Evolutionary conservation across 2,329 filamentous ascomycete species (phyloP).

Genomic region (Pseudogymnoascus sp.): DNA sequence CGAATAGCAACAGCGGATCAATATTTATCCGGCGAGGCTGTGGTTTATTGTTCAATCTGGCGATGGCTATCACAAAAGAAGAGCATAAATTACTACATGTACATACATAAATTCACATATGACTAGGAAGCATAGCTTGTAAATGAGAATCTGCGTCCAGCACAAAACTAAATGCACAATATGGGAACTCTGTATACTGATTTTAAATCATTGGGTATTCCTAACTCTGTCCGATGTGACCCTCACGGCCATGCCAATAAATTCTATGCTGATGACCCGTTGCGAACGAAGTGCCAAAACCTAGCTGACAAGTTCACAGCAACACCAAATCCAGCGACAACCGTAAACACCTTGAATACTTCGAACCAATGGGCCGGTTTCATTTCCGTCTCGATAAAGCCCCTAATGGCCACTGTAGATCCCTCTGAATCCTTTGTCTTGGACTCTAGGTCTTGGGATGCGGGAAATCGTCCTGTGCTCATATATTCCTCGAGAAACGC

Average conservation of each 20-base stretch:
- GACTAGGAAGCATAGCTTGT: not conserved
- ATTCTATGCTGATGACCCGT: not conserved
- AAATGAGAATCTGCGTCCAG: not conserved
- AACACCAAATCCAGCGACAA: conserved; percentile 24
- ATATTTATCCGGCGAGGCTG: conserved; percentile 6
- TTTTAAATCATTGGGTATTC: not conserved
- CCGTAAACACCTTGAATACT: conserved; percentile 27
- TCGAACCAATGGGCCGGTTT: conserved; percentile 27
- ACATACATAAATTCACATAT: not conserved
- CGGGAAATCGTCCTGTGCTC: conserved; percentile 70
- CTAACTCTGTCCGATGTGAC: not conserved
- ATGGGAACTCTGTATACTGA: not conserved
- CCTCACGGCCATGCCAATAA: not conserved
- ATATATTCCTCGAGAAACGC: conserved; percentile 77
- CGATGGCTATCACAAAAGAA: not conserved
- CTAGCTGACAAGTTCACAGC: conserved; percentile 21
- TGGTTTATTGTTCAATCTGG: not conserved
- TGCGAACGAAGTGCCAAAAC: conserved; percentile 10
- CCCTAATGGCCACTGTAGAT: conserved; percentile 14
- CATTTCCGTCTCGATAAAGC: conserved; percentile 29
- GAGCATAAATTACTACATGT: not conserved
- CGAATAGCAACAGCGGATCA: not conserved
- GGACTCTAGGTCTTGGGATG: conserved; percentile 13
- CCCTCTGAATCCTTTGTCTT: conserved; percentile 15
- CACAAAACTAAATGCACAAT: not conserved